Evolutionary conservation across 73 alveolate genomes (phyloP).

Genomic region (Tetrahymena elliotti): DNA sequence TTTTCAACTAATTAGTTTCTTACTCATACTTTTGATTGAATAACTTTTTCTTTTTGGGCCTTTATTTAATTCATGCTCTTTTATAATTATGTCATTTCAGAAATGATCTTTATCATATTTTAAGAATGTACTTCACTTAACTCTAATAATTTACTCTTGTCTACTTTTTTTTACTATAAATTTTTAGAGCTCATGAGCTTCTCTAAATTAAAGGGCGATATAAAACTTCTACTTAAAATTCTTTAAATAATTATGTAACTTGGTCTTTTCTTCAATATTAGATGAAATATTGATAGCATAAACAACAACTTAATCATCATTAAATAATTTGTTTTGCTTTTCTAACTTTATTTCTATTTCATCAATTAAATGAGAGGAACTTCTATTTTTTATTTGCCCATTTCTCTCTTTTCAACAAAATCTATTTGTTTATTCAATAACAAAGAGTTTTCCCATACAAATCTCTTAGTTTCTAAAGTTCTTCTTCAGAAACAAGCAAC

Average conservation of each 20-base stretch:
- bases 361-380: not conserved
- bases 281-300: not conserved
- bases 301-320: not conserved
- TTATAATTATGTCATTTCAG: not conserved
- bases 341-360: not conserved
- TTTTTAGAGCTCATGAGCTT: not conserved
- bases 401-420: not conserved
- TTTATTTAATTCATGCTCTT: not conserved
- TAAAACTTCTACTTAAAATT: not conserved
- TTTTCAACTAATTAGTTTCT: not conserved
- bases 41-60: not conserved
- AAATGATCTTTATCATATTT: not conserved
- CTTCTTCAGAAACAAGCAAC: not conserved
- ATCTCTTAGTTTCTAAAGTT: not conserved
- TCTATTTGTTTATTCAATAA: not conserved
- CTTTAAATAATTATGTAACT: not conserved
- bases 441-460: not conserved
- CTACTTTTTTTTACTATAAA: not conserved
- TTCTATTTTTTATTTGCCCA: not conserved
- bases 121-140: not conserved
- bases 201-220: not conserved
- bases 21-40: not conserved
- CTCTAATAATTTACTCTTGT: not conserved
- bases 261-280: not conserved
- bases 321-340: not conserved